Base-by-base conservation (phyloP, 345 rosid species). In the Combretum micranthum region DNA sequence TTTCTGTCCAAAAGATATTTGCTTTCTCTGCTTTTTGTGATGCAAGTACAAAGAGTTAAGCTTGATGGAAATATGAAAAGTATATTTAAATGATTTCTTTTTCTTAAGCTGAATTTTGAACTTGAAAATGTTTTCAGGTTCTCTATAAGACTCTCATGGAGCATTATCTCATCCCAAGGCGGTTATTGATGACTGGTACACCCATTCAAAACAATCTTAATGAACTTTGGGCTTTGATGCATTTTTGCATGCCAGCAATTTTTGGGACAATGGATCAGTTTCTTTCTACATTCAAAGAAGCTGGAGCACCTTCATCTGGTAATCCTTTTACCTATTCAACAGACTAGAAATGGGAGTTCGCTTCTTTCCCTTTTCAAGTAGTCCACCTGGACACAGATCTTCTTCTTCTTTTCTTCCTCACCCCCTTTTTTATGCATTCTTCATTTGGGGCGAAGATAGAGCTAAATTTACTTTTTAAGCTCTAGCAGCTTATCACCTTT, bases 181-280 rank as follows among this genome's bases (percentile, higher is more conserved):
- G 88, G 59, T 75, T 87, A 51, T 70, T 87, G 81, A 87, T 87
- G 87, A 85, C 94, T 46, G 96, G 96, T 59, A 87, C 97, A 37
- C 97, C 97, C 23, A 75, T 90, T 52, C 94, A 90, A 69, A 90
- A 90, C 69, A 83, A 85, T 68, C 87, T 90, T 53, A 74, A 80
- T 26, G 97, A 90, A 67, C 87, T 90, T n/a, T 90, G 97, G 97
- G 86, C 94, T 47, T 72, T 90, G 74, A 65, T 90, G 90, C 96
- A 87, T 76, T 90, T 90, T 66, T 90, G 96, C 61, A 81, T 87
- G 94, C 93, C 97, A 57, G 76, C 69, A 26, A 79, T 90, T 44
- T 90, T 90, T 83, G 94, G 96, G 69, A 81, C 76, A 25, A 75
- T 74, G 71, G 75, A 85, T 59, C 81, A 85, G 68, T 90, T 87